Percentiles rank a stretch among this genome's conserved stretches.
Evolutionary conservation across 352 stramenopile genomes (phyloP).

Genomic region (Globisporangium heterothallicum): DNA sequence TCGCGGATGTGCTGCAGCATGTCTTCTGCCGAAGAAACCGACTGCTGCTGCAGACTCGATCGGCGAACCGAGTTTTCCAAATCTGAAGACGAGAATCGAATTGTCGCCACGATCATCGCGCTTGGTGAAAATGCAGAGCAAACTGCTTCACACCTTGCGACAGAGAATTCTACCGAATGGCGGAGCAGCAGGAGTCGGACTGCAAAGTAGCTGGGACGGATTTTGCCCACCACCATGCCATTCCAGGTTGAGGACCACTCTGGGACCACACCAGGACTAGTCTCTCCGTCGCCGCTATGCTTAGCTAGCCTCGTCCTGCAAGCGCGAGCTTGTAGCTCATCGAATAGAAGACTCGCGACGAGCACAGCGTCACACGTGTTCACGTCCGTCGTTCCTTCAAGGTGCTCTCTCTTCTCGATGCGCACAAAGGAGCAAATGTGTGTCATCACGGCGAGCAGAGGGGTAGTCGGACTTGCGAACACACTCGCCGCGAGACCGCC

Average conservation of each 20-base stretch:
- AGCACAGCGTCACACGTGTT: conserved; percentile 9
- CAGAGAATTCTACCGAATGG: conserved; percentile 7
- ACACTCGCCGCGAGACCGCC: neutral
- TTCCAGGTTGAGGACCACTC: conserved; percentile 1
- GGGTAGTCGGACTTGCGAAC: conserved; percentile 6
- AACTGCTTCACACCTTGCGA: neutral
- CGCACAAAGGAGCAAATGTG: conserved; percentile 42
- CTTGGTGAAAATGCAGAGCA: conserved; percentile 25
- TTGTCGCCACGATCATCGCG: conserved; percentile 11
- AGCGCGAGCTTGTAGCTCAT: neutral
- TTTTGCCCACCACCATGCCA: conserved; percentile 6
- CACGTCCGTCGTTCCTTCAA: neutral
- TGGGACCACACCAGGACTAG: neutral
- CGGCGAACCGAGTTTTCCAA: neutral
- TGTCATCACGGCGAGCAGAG: conserved; percentile 19
- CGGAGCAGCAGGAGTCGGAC: conserved; percentile 9
- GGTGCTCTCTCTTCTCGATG: conserved; percentile 8
- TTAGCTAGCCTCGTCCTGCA: neutral
- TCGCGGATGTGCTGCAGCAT: conserved; percentile 4
- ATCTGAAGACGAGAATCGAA: neutral
- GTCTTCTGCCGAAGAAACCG: neutral
- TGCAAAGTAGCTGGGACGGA: conserved; percentile 4
- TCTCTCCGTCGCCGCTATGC: neutral
- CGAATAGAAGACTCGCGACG: conserved; percentile 3
- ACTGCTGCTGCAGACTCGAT: neutral